A percentile compares a stretch with the other conserved stretches of the same genome.
phyloP scores from a whole-genome alignment of 2,329 filamentous ascomycete genomes.

The Chrysoporthe deuterocubensis region DNA sequence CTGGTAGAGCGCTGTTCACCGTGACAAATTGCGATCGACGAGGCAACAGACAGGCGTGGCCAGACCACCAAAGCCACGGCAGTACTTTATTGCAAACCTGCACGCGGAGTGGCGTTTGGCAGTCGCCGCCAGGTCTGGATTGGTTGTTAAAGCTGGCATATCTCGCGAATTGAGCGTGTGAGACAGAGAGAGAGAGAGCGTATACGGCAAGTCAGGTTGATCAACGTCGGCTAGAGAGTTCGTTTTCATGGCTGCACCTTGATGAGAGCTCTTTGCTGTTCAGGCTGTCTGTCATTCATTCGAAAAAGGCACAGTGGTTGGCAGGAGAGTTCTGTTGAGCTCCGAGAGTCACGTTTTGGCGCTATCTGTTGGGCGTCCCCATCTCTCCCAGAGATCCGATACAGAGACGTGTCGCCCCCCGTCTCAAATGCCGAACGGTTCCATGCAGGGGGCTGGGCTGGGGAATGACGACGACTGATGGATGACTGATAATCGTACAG shows the following conservation, averaged over 20 bases:
- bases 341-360: slow-evolving; percentile 30
- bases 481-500: slow-evolving; percentile 29
- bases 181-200: slow-evolving; percentile 3
- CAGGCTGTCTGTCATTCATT: slow-evolving; percentile 30
- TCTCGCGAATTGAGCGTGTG: slow-evolving; percentile 12
- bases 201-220: slow-evolving; percentile 28
- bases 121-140: slow-evolving; percentile 15
- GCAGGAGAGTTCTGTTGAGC: slow-evolving; percentile 30
- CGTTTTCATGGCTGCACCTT: slow-evolving; percentile 22
- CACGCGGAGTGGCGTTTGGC: slow-evolving; percentile 11
- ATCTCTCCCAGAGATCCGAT: slow-evolving; percentile 25
- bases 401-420: slow-evolving; percentile 24
- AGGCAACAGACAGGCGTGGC: neutral
- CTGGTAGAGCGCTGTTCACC: neutral
- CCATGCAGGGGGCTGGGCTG: slow-evolving; percentile 24
- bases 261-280: slow-evolving; percentile 22
- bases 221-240: slow-evolving; percentile 24
- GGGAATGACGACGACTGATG: slow-evolving; percentile 22
- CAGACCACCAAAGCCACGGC: neutral
- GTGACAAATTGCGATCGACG: neutral
- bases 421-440: slow-evolving; percentile 26
- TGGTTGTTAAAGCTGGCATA: slow-evolving; percentile 27
- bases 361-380: slow-evolving; percentile 30
- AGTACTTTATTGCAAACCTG: slow-evolving; percentile 9
- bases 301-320: slow-evolving; percentile 29